Conservation (phyloP, 495 filamentous ascomycete species). For the Podospora conica region DNA sequence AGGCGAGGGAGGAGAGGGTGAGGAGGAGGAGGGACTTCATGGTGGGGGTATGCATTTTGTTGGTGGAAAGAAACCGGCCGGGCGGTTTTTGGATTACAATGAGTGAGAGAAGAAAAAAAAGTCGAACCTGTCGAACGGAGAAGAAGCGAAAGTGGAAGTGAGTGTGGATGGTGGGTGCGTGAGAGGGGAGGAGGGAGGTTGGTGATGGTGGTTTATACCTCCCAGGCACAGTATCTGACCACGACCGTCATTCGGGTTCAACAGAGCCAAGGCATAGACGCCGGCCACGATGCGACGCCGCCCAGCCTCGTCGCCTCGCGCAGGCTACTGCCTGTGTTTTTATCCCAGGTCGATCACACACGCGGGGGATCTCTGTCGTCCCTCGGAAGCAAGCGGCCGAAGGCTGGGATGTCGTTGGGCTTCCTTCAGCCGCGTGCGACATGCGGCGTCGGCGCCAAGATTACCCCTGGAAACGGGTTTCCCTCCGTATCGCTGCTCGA, state of each 20-base stretch:
- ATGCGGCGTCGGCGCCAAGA: background rate
- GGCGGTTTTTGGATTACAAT: constrained; percentile 18
- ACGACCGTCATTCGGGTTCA: background rate
- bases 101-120: constrained; percentile 5
- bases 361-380: background rate
- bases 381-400: background rate
- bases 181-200: background rate
- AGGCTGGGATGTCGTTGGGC: background rate
- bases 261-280: background rate
- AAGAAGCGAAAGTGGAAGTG: constrained; percentile 10
- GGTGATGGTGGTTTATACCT: background rate
- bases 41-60: constrained; percentile 16
- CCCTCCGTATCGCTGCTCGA: background rate
- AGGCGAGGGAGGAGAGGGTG: constrained; percentile 35
- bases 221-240: too few species aligned
- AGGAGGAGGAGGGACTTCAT: constrained; percentile 16
- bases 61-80: constrained; percentile 14
- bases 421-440: background rate
- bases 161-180: background rate
- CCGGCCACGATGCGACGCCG: background rate
- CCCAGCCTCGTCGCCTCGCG: background rate
- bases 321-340: background rate
- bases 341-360: background rate
- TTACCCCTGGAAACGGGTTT: background rate
- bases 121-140: constrained; percentile 27